Percentiles rank a stretch among this genome's conserved stretches.
These are phyloP conservation scores for Dioscorea alata DNA, from an alignment of 106 monocot species.

Conservation along the genomic window DNA sequence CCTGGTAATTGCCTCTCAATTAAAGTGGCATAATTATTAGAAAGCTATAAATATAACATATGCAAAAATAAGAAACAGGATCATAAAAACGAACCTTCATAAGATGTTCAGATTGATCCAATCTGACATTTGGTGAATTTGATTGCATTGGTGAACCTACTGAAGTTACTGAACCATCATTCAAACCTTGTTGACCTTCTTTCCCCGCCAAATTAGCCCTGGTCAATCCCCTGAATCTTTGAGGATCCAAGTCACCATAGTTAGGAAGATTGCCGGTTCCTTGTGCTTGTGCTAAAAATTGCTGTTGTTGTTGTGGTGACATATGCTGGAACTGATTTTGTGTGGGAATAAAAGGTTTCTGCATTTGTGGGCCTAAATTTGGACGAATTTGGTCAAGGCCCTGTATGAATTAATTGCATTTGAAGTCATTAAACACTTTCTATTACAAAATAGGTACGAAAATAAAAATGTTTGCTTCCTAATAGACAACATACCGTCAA, in stretches of 20 bases:
- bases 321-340: constrained; percentile 66
- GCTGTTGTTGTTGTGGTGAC: constrained; percentile 73
- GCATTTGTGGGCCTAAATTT: constrained; percentile 44
- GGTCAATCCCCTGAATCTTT: constrained; percentile 41
- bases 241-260: constrained; percentile 30
- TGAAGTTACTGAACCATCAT: constrained; percentile 34
- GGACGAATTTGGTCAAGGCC: constrained; percentile 78
- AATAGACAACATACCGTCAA: constrained; percentile 43
- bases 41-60: too few species aligned
- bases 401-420: constrained; percentile 9
- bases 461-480: too few species aligned
- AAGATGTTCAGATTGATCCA: constrained; percentile 68
- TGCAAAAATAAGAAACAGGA: too few species aligned
- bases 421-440: too few species aligned
- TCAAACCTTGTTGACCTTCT: constrained; percentile 53
- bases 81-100: constrained; percentile 34
- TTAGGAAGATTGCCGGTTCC: constrained; percentile 48
- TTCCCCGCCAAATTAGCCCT: constrained; percentile 40
- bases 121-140: constrained; percentile 77
- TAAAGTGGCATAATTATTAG: too few species aligned
- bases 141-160: constrained; percentile 86
- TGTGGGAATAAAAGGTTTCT: constrained; percentile 72
- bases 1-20: too few species aligned
- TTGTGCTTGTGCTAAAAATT: constrained; percentile 33
- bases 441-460: too few species aligned